phyloP scores from a whole-genome alignment of 148 eudicot genomes.

The Tetragonia tetragonoides region DNA sequence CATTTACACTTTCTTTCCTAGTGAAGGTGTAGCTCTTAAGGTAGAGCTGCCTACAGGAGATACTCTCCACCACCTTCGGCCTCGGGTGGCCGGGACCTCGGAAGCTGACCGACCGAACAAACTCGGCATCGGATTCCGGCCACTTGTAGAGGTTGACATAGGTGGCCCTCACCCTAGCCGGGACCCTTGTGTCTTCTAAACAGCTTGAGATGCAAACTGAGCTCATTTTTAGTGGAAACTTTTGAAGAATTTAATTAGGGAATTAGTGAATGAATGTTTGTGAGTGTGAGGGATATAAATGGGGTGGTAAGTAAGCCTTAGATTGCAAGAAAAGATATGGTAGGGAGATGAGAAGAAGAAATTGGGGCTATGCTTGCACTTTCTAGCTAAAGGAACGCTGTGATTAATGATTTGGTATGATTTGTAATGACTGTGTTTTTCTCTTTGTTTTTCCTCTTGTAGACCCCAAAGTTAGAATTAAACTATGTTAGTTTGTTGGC shows the following conservation, averaged over 20 bases:
- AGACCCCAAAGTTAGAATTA: not conserved
- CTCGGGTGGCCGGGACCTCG: slow-evolving; percentile 27
- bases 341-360: not conserved
- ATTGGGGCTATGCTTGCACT: slow-evolving; percentile 6
- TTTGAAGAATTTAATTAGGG: not conserved
- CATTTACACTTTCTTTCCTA: slow-evolving; percentile 58
- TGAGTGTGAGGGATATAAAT: not conserved
- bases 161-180: slow-evolving; percentile 49
- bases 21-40: slow-evolving; percentile 77
- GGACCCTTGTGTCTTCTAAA: slow-evolving; percentile 42
- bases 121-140: slow-evolving; percentile 89
- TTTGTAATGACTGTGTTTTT: not conserved
- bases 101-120: slow-evolving; percentile 51
- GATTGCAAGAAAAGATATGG: slow-evolving; percentile 32
- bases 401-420: slow-evolving; percentile 13
- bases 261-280: not conserved
- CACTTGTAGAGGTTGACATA: slow-evolving; percentile 78
- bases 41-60: slow-evolving; percentile 76
- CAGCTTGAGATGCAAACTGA: slow-evolving; percentile 57
- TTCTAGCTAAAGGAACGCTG: not conserved
- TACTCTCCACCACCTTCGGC: slow-evolving; percentile 70
- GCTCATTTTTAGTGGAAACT: slow-evolving; percentile 33
- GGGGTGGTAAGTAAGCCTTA: slow-evolving; percentile 17
- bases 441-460: too few species aligned
- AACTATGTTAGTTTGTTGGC: not conserved